Evolutionary conservation across 2,329 filamentous ascomycete species (phyloP).

Genomic region (Calonectria honghensis): DNA sequence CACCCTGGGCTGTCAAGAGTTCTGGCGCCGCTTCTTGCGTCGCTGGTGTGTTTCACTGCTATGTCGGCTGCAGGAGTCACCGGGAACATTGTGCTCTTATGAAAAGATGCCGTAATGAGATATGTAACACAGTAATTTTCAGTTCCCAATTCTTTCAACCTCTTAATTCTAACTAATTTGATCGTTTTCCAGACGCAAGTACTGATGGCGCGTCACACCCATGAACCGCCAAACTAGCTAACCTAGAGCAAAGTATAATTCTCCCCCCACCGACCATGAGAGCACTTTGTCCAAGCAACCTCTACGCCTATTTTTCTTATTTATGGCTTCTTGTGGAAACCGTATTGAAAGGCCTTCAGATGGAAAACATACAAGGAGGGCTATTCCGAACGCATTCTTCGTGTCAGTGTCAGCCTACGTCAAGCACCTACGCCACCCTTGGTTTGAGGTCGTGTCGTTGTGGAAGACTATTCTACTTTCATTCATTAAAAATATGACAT

Average conservation of each 20-base stretch:
- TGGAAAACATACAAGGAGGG: too few species aligned
- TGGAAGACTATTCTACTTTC: too few species aligned
- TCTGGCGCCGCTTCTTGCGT: constrained; percentile 20
- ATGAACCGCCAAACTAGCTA: neutral
- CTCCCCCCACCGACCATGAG: neutral
- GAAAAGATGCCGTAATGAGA: neutral
- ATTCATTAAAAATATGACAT: too few species aligned
- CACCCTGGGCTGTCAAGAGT: constrained; percentile 3
- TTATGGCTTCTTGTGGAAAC: neutral
- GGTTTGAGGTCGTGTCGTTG: too few species aligned
- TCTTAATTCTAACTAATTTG: neutral
- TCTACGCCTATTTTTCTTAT: neutral
- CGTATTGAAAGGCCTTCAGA: too few species aligned
- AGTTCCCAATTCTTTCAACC: neutral
- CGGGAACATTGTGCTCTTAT: neutral
- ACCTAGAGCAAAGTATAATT: neutral
- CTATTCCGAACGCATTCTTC: too few species aligned
- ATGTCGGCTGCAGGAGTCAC: constrained; percentile 28
- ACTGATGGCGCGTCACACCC: neutral
- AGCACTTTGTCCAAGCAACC: neutral
- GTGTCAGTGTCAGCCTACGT: too few species aligned
- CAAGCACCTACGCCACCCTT: too few species aligned
- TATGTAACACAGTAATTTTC: neutral
- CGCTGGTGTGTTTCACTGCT: neutral
- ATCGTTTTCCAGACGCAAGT: neutral